phyloP scores from a whole-genome alignment of 2,329 filamentous ascomycete species.

The Penicillium sp. region DNA sequence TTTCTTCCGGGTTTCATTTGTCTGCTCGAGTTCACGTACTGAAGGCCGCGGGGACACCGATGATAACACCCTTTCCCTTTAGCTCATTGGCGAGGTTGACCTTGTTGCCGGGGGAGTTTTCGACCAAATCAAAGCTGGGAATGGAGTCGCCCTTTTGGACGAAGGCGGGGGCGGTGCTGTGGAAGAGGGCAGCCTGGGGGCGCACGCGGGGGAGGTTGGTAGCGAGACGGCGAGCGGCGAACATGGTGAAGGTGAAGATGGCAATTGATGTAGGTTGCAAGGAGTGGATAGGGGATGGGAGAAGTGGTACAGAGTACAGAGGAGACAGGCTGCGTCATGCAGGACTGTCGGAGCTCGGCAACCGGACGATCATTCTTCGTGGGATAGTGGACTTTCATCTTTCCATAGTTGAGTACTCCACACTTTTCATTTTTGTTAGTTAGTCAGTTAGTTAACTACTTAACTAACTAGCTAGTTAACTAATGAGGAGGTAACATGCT shows the following conservation, averaged over 20 bases:
- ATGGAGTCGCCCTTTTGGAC: slow-evolving; percentile 77
- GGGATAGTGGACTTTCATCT: background rate
- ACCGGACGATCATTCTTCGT: slow-evolving; percentile 10
- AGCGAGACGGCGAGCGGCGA: slow-evolving; percentile 36
- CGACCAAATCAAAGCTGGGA: slow-evolving; percentile 71
- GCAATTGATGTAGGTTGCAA: background rate
- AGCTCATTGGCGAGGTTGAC: slow-evolving; percentile 80
- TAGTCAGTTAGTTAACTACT: background rate
- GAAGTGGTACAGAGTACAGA: background rate
- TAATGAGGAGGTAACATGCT: too few relatives aligned
- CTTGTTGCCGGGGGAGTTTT: slow-evolving; percentile 86
- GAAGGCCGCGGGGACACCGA: slow-evolving; percentile 81
- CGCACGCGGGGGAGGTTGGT: slow-evolving; percentile 29
- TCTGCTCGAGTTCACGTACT: slow-evolving; percentile 39
- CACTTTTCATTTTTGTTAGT: too few relatives aligned
- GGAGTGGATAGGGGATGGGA: background rate
- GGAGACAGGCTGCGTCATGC: slow-evolving; percentile 11
- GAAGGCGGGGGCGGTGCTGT: slow-evolving; percentile 38
- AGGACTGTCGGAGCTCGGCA: background rate
- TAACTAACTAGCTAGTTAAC: background rate
- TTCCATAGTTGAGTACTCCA: too few relatives aligned
- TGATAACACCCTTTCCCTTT: slow-evolving; percentile 69
- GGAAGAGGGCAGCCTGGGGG: slow-evolving; percentile 35
- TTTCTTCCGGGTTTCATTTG: background rate
- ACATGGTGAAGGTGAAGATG: slow-evolving; percentile 27